Evolutionary conservation across 352 stramenopile species (phyloP), one percentile per base, ranked within the genome.

Genomic region (Phytopythium litorale): DNA sequence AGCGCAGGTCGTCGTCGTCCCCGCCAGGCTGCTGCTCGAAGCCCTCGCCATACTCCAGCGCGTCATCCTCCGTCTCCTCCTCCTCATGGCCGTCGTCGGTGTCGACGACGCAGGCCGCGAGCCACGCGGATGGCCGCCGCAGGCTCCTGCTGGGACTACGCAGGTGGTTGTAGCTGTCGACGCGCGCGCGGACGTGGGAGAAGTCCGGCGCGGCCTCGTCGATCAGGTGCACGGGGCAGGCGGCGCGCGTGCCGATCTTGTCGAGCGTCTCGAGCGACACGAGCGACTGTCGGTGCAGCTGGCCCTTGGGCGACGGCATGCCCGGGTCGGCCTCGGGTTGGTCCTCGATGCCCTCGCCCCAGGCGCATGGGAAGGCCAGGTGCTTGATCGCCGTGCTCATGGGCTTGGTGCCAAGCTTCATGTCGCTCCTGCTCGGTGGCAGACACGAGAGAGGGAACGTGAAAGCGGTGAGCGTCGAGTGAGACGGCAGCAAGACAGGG

Each of bases 211-310:
- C 66, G n/a, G 75, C 66, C 46, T 85, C 75, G 23, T 84, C 68
- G 38, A 92, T 71, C 46, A 90, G 58, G 37, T 89, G 83, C 58
- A 92, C 77, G 25, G 80, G 82, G 58, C 79, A 90, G 12, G 80
- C 77, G 38, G 78, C 78, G 65, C 83, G 76, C 28, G 83, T 90
- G 63, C 83, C 83, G 45, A 92, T 90, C 60, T 85, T 87, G 67
- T 92, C 83, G 32, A 90, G 66, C 23, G 75, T 89, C 64, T 89
- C 83, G n/a, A 92, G 65, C 23, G 71, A 65, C 38, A 92, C 75
- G 23, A 81, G 70, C 51, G 80, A 88, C 42, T 81, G 61, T 23
- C 56, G 68, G 21, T 55, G 79, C 56, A 90, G 70, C 33, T 83
- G 68, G 16, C 79, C 71, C 49, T 78, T 84, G 13, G 78, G 80